Evolutionary conservation across 345 rosid species (phyloP).

Genomic region (Camelina sativa): DNA sequence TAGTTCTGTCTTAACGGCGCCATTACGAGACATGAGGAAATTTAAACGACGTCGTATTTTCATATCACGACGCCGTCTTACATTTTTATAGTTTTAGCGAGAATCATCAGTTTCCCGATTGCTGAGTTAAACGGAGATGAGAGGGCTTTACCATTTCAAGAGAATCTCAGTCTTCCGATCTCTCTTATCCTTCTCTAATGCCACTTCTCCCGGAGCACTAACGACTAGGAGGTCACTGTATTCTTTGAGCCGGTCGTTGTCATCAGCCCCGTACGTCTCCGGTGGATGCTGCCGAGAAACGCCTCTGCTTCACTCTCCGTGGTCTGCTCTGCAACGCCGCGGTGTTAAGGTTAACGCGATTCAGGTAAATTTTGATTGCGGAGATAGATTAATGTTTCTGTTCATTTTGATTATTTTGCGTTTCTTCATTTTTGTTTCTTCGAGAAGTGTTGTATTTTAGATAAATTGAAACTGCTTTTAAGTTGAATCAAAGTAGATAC

Average conservation of each 20-base stretch:
- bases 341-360: slow-evolving; percentile 82
- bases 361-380: slow-evolving; percentile 46
- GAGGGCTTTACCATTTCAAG: slow-evolving; percentile 40
- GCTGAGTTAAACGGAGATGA: slow-evolving; percentile 32
- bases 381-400: background rate
- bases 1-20: slow-evolving; percentile 12
- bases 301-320: slow-evolving; percentile 47
- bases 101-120: slow-evolving; percentile 12
- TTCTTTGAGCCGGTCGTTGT: slow-evolving; percentile 30
- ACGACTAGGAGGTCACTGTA: slow-evolving; percentile 36
- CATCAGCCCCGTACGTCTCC: slow-evolving; percentile 20
- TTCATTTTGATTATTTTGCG: background rate
- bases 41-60: background rate
- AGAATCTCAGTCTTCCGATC: slow-evolving; percentile 41
- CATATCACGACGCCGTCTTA: too few relatives aligned
- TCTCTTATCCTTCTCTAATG: slow-evolving; percentile 25
- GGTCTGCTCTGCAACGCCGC: slow-evolving; percentile 67
- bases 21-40: background rate
- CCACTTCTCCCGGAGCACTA: background rate
- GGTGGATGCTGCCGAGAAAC: slow-evolving; percentile 23
- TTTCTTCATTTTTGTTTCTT: background rate
- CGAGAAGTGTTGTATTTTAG: background rate
- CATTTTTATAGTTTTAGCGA: background rate
- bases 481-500: background rate
- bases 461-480: background rate